Percentiles rank a stretch among this genome's conserved stretches.
phyloP scores from a whole-genome alignment of 2,329 filamentous ascomycete species.

The Pyricularia grisea region DNA sequence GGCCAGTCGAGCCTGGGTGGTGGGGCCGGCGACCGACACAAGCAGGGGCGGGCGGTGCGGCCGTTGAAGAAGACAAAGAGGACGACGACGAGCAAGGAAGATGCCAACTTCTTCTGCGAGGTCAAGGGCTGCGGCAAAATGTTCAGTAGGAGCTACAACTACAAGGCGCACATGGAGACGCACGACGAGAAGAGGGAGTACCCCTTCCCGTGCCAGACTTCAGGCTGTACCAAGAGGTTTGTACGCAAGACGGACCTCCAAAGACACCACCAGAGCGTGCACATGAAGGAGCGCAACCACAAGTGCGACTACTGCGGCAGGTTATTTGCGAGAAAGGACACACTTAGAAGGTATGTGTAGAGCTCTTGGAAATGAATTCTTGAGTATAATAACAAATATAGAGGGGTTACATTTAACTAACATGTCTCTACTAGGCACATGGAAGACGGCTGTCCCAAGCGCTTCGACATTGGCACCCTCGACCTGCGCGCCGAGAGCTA shows the following conservation, averaged over 20 bases:
- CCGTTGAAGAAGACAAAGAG: constrained; percentile 33
- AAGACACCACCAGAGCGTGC: constrained; percentile 55
- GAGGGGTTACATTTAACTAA: neutral
- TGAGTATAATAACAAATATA: no score
- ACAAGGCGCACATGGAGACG: constrained; percentile 76
- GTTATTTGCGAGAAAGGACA: constrained; percentile 73
- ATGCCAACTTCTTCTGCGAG: constrained; percentile 62
- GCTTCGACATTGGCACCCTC: constrained; percentile 48
- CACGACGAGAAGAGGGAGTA: constrained; percentile 68
- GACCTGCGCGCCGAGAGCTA: constrained; percentile 30
- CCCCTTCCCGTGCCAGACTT: constrained; percentile 56
- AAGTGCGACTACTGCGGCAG: constrained; percentile 62
- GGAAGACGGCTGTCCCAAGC: constrained; percentile 65
- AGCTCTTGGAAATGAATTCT: neutral
- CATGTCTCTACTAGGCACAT: constrained; percentile 49
- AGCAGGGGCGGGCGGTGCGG: constrained; percentile 12
- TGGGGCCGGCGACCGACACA: neutral
- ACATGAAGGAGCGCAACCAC: constrained; percentile 63
- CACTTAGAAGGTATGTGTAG: constrained; percentile 58
- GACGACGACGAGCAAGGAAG: constrained; percentile 50
- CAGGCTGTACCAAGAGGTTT: constrained; percentile 65
- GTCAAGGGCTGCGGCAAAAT: constrained; percentile 63
- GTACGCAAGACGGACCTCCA: constrained; percentile 74
- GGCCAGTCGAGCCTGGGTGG: neutral
- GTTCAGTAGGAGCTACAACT: constrained; percentile 80